These are phyloP conservation scores for Diaporthe sp. DNA, from an alignment of 2,329 filamentous ascomycete genomes.

Conservation along the genomic window DNA sequence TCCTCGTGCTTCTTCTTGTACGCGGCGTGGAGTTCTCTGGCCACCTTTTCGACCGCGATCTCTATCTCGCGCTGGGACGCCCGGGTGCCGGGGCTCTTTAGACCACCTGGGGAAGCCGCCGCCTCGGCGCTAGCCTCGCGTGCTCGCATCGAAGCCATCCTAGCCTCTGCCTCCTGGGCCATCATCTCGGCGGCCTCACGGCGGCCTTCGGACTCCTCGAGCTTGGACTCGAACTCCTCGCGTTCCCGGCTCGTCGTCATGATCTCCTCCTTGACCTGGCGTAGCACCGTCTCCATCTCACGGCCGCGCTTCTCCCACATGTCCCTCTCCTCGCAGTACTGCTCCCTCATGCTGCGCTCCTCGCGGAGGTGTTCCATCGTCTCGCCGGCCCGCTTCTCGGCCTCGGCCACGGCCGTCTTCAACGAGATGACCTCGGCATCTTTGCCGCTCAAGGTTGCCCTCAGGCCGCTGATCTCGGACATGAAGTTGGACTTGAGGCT, in stretches of 20 bases:
- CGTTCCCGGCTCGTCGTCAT: conserved; percentile 83
- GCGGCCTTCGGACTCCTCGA: conserved; percentile 83
- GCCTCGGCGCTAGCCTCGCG: conserved; percentile 64
- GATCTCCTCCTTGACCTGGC: conserved; percentile 86
- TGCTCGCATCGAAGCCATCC: conserved; percentile 80
- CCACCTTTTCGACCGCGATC: conserved; percentile 88
- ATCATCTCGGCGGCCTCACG: conserved; percentile 81
- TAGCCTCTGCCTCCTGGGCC: conserved; percentile 82
- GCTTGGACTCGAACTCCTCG: conserved; percentile 81
- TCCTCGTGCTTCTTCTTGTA: conserved; percentile 99
- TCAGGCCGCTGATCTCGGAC: conserved; percentile 94
- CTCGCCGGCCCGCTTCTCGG: conserved; percentile 91
- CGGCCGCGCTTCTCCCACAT: conserved; percentile 88
- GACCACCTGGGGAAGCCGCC: conserved; percentile 55
- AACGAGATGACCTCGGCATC: conserved; percentile 92
- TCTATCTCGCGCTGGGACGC: conserved; percentile 77
- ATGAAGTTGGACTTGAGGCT: conserved; percentile 91
- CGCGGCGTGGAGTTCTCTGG: conserved; percentile 90
- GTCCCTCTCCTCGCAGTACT: conserved; percentile 80
- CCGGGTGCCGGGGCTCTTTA: conserved; percentile 49
- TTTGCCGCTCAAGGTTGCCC: conserved; percentile 90
- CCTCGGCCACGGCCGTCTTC: conserved; percentile 89
- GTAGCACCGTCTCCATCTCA: conserved; percentile 87
- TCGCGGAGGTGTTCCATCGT: conserved; percentile 87
- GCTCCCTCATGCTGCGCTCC: conserved; percentile 78